A percentile compares a stretch with the other conserved stretches of the same genome.
Conservation (phyloP, 148 eudicot genomes). For the Diospyros kaki region DNA sequence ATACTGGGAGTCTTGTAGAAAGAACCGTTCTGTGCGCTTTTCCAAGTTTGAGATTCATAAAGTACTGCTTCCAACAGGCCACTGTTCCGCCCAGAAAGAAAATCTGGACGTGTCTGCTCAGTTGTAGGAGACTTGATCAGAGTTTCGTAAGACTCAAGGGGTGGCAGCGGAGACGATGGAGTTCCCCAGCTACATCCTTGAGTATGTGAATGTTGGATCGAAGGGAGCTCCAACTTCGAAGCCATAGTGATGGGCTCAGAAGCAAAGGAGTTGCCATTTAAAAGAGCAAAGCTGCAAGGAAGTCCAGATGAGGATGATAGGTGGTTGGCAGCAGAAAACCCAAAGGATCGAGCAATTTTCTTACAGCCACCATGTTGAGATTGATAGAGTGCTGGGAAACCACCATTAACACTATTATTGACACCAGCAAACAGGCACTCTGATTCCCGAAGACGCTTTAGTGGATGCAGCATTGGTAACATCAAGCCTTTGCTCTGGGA, state of each 20-base stretch:
- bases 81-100: conserved; percentile 49
- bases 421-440: conserved; percentile 29
- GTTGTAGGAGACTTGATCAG: conserved; percentile 53
- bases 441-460: conserved; percentile 54
- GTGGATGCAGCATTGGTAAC: conserved; percentile 37
- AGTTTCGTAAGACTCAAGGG: conserved; percentile 59
- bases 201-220: conserved; percentile 69
- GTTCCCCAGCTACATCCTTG: conserved; percentile 45
- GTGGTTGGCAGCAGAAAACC: conserved; percentile 28
- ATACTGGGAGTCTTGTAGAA: conserved; percentile 24
- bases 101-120: conserved; percentile 49
- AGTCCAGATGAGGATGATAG: conserved; percentile 30
- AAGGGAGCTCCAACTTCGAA: conserved; percentile 94
- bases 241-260: conserved; percentile 63
- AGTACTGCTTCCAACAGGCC: conserved; percentile 75
- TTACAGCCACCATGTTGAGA: conserved; percentile 28
- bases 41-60: conserved; percentile 45
- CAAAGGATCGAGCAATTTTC: conserved; percentile 31
- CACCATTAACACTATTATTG: conserved; percentile 21
- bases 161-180: conserved; percentile 50
- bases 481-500: conserved; percentile 19
- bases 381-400: conserved; percentile 30
- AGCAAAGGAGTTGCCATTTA: conserved; percentile 69
- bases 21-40: conserved; percentile 29
- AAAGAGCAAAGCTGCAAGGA: conserved; percentile 63